Percentiles rank a stretch among this genome's conserved stretches.
Conservation (phyloP, 257 asterid genomes). For the Ilex aquifolium region DNA sequence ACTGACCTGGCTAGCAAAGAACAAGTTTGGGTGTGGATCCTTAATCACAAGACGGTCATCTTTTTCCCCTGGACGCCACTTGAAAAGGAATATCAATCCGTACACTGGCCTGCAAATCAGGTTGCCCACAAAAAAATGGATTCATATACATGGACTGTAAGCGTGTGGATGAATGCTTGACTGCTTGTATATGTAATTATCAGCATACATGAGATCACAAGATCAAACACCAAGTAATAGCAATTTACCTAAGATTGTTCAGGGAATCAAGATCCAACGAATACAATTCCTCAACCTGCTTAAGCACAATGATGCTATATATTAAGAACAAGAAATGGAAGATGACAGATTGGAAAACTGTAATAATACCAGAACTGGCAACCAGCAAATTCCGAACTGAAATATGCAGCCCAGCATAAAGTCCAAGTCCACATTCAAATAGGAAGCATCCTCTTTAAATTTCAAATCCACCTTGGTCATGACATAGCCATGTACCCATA, state of each 20-base stretch:
- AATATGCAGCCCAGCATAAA: too few relatives aligned
- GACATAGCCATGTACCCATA: too few relatives aligned
- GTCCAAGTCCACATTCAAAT: too few relatives aligned
- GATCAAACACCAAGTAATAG: too few relatives aligned
- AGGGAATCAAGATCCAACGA: slow-evolving; percentile 90
- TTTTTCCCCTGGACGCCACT: slow-evolving; percentile 97
- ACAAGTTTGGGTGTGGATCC: slow-evolving; percentile 90
- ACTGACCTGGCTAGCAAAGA: slow-evolving; percentile 92
- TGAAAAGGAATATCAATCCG: slow-evolving; percentile 94
- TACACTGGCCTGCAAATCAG: slow-evolving; percentile 65
- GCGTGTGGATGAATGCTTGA: too few relatives aligned
- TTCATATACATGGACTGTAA: too few relatives aligned
- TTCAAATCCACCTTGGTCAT: too few relatives aligned
- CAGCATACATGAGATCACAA: too few relatives aligned
- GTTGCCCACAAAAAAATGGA: slow-evolving; percentile 3
- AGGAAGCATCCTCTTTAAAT: too few relatives aligned
- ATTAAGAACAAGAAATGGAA: neutral
- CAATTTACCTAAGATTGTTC: slow-evolving; percentile 61
- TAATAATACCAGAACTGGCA: slow-evolving; percentile 10
- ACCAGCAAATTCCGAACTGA: slow-evolving; percentile 1
- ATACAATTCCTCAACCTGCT: slow-evolving; percentile 97
- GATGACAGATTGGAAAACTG: neutral
- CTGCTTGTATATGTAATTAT: too few relatives aligned
- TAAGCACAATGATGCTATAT: slow-evolving; percentile 19
- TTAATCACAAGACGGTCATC: slow-evolving; percentile 82